These are phyloP conservation scores for Leucaena leucocephala DNA, from an alignment of 306 rosid genomes.

Conservation along the genomic window DNA sequence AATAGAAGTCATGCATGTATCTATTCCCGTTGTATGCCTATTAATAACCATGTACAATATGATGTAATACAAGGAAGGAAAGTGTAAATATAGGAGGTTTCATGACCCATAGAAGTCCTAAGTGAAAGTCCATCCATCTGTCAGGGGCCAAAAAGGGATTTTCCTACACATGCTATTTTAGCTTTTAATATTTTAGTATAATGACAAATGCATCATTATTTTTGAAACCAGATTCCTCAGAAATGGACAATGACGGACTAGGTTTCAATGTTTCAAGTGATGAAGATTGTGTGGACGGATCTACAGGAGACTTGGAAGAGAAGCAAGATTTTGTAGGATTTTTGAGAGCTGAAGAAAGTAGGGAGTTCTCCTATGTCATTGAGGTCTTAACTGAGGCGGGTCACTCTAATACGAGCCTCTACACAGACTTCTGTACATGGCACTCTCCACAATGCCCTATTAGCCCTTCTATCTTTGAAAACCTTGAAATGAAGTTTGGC, in stretches of 20 bases:
- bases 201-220: conserved; percentile 34
- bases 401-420: conserved; percentile 38
- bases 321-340: conserved; percentile 41
- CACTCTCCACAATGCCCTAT: conserved; percentile 64
- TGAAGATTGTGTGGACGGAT: conserved; percentile 59
- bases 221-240: conserved; percentile 61
- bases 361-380: conserved; percentile 74
- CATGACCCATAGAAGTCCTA: background rate
- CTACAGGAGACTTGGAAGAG: conserved; percentile 37
- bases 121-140: background rate
- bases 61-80: background rate
- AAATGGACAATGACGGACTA: conserved; percentile 56
- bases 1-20: background rate
- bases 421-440: conserved; percentile 51
- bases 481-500: conserved; percentile 78
- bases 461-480: conserved; percentile 60
- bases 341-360: conserved; percentile 61
- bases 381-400: conserved; percentile 72
- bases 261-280: conserved; percentile 78
- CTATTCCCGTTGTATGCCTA: background rate
- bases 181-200: conserved; percentile 16
- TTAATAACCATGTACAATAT: background rate
- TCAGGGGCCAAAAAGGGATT: background rate
- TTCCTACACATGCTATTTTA: background rate
- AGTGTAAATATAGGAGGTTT: background rate